Evolutionary conservation across 2,329 filamentous ascomycete species (phyloP).

Genomic region (Teratosphaeria nubilosa): DNA sequence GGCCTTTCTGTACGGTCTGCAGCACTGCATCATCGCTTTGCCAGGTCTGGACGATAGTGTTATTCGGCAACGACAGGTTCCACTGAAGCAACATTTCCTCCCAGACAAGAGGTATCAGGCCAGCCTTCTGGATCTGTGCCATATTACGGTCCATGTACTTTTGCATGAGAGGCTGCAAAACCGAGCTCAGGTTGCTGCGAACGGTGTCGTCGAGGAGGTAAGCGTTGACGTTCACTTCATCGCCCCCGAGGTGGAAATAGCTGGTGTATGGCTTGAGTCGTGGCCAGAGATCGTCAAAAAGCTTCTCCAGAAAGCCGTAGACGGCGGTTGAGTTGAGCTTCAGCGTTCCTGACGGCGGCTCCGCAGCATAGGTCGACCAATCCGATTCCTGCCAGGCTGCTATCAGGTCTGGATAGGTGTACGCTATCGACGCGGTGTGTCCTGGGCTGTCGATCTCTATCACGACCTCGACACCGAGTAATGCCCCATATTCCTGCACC

Average conservation of each 20-base stretch:
- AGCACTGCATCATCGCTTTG: conserved; percentile 53
- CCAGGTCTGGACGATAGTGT: conserved; percentile 75
- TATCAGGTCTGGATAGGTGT: conserved; percentile 61
- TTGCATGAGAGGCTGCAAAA: conserved; percentile 68
- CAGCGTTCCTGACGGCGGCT: conserved; percentile 53
- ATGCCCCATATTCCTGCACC: conserved; percentile 60
- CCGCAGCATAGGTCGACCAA: conserved; percentile 43
- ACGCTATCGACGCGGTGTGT: conserved; percentile 59
- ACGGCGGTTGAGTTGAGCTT: conserved; percentile 66
- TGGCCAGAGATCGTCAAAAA: conserved; percentile 70
- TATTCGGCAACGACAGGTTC: conserved; percentile 41
- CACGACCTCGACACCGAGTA: conserved; percentile 60
- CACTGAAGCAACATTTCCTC: conserved; percentile 56
- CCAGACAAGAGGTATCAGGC: conserved; percentile 70
- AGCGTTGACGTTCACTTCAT: conserved; percentile 71
- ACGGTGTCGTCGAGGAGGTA: conserved; percentile 63
- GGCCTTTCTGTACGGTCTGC: conserved; percentile 50
- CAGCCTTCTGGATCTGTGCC: conserved; percentile 50
- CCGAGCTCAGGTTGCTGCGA: conserved; percentile 50
- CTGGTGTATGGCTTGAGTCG: conserved; percentile 57
- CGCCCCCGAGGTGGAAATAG: conserved; percentile 80
- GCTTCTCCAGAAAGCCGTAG: conserved; percentile 57
- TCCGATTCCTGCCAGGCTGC: conserved; percentile 49
- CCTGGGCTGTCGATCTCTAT: conserved; percentile 75
- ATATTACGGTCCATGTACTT: conserved; percentile 65